Conservation (phyloP, 805 yeast genomes). For the Metschnikowia cubensis region DNA sequence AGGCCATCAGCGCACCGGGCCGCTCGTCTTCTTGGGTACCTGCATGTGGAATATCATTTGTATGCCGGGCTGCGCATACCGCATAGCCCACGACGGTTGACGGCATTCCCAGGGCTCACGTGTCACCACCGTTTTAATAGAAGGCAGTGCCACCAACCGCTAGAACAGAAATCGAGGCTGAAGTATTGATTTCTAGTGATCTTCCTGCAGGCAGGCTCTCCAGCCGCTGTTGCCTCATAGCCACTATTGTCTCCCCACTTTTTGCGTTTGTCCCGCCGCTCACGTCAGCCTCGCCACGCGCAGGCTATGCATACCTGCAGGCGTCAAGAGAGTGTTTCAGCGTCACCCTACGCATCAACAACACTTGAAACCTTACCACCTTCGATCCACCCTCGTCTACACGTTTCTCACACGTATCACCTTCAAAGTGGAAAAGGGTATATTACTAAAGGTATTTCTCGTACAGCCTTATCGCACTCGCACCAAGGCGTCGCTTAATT, state of each 20-base stretch:
- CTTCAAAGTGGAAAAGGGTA: not conserved
- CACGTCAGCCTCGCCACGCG: conserved; percentile 2
- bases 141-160: not conserved
- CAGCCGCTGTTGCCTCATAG: not conserved
- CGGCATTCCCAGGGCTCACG: not conserved
- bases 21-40: not conserved
- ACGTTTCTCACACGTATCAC: not conserved
- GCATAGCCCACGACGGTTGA: not conserved
- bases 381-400: not conserved
- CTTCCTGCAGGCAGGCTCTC: not conserved
- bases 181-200: not conserved
- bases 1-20: not conserved
- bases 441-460: not conserved
- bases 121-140: not conserved
- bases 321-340: not conserved
- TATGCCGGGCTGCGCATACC: not conserved
- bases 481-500: not conserved
- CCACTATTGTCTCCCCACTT: not conserved
- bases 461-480: not conserved
- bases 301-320: conserved; percentile 1
- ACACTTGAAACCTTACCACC: not conserved
- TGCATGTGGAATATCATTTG: not conserved
- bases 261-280: not conserved
- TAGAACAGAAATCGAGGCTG: not conserved
- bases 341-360: conserved; percentile 2